Conservation (phyloP, 2,329 filamentous ascomycete genomes). For the Zalaria sp. region DNA sequence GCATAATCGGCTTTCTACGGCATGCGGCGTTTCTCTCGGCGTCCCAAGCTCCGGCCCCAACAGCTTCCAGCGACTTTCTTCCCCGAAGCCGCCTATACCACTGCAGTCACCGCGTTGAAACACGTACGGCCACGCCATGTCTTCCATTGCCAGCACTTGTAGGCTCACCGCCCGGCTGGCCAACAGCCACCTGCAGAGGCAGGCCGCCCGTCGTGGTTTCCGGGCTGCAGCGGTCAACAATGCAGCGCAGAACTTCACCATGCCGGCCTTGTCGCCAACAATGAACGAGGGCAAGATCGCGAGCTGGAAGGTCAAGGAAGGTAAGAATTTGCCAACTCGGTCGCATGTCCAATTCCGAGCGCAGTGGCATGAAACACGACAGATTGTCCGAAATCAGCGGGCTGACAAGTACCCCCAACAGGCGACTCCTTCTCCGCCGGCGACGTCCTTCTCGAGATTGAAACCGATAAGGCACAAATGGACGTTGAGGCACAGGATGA, state of each 20-base stretch:
- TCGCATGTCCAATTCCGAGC: not conserved
- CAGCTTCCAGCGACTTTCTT: no score
- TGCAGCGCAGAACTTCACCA: slow-evolving; percentile 75
- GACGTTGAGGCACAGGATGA: slow-evolving; percentile 89
- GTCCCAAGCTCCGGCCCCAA: no score
- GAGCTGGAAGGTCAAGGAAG: slow-evolving; percentile 75
- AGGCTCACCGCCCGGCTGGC: not conserved
- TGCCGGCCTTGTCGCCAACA: slow-evolving; percentile 82
- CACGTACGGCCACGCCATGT: no score
- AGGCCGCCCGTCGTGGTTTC: slow-evolving; percentile 1
- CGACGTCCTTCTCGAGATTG: slow-evolving; percentile 80
- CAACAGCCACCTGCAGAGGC: not conserved
- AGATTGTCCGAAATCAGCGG: no score
- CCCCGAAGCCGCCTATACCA: no score
- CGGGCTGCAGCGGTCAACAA: slow-evolving; percentile 5
- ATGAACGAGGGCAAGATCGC: slow-evolving; percentile 91
- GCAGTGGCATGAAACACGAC: no score
- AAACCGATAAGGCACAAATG: slow-evolving; percentile 91
- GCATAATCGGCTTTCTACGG: no score
- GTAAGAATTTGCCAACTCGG: slow-evolving; percentile 14
- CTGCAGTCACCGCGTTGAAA: no score
- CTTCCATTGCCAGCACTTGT: no score
- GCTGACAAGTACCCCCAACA: slow-evolving; percentile 8
- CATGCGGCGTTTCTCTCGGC: no score
- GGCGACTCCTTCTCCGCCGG: slow-evolving; percentile 66